Evolutionary conservation across 2,329 filamentous ascomycete species (phyloP).

Genomic region (Drechmeria coniospora): DNA sequence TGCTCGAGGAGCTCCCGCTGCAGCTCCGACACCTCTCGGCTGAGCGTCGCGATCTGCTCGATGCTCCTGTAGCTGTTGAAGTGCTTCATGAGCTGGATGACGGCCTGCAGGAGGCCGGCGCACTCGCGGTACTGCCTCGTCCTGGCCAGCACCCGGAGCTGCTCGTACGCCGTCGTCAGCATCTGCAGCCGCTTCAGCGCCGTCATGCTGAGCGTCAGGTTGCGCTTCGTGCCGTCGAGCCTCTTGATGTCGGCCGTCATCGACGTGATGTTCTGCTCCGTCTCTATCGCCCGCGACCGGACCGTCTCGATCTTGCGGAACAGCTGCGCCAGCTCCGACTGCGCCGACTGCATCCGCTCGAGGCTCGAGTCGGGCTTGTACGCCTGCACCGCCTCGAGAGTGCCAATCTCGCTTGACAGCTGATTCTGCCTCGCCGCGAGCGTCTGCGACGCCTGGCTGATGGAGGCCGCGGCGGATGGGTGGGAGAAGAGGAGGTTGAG

Average conservation of each 20-base stretch:
- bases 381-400: slow-evolving; percentile 62
- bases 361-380: slow-evolving; percentile 78
- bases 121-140: slow-evolving; percentile 89
- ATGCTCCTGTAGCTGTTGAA: slow-evolving; percentile 98
- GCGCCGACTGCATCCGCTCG: slow-evolving; percentile 78
- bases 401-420: slow-evolving; percentile 61
- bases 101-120: slow-evolving; percentile 81
- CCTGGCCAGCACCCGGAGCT: slow-evolving; percentile 69
- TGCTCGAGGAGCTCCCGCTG: slow-evolving; percentile 89
- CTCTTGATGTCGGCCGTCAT: slow-evolving; percentile 99
- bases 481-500: slow-evolving; percentile 89
- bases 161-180: slow-evolving; percentile 97
- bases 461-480: slow-evolving; percentile 66
- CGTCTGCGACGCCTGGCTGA: slow-evolving; percentile 56
- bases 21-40: slow-evolving; percentile 81
- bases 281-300: slow-evolving; percentile 73
- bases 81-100: slow-evolving; percentile 93
- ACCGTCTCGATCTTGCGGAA: slow-evolving; percentile 94
- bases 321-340: slow-evolving; percentile 74
- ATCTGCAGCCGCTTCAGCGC: slow-evolving; percentile 94
- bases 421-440: slow-evolving; percentile 67
- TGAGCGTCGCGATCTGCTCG: slow-evolving; percentile 89
- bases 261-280: slow-evolving; percentile 87
- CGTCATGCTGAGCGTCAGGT: slow-evolving; percentile 94
- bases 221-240: slow-evolving; percentile 89